Base-by-base conservation (phyloP, 2,329 filamentous ascomycete species). In the Ophiosphaerella narmari region DNA sequence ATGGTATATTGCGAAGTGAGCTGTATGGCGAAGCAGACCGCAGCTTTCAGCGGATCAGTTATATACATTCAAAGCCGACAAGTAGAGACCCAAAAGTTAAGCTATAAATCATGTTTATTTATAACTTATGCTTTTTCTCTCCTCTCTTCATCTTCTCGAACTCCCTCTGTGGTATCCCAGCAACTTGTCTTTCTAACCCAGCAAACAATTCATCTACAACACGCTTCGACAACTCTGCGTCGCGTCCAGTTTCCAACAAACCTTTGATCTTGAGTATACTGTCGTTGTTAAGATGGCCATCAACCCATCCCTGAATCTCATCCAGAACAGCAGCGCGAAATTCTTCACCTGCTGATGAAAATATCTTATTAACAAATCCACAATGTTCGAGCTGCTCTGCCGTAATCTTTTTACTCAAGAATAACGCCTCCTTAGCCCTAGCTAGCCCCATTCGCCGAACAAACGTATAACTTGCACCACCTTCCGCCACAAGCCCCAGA, bases 91-190 rank as follows among this genome's bases (percentile, higher is more conserved):
- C 26, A 11, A 29, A 29, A 29, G 2, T 29, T 8, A 29, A 29
- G 11, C 26, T 29, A 6, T 29, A 29, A 8, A 8, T 29, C 26
- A 29, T 8, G 7, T 29, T 11, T 29, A 29, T 29, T 29, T 16
- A 95, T 70, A 96, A 77, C 78, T 96, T 96, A 77, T 96, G 92
- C 70, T 86, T 89, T 82, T 96, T 97, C 80, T 91, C 83, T 9
- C 91, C 90, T 52, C 80, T 84, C 2, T 89, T 89, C 68, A 96
- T 78, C 79, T 88, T 91, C 63, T 80, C 76, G 67, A 96, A 96
- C 78, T 96, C 89, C 70, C 86, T 81, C 78, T 96, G 90, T 13
- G 92, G 92, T 36, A 90, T 79, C 0, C 90, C 90, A 46, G 75
- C 81, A 57, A 88, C 72, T 66, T 96, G 95, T 46, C 90, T 79